Evolutionary conservation across 331 rosid species (phyloP).

Genomic region (Quercus lobata): DNA sequence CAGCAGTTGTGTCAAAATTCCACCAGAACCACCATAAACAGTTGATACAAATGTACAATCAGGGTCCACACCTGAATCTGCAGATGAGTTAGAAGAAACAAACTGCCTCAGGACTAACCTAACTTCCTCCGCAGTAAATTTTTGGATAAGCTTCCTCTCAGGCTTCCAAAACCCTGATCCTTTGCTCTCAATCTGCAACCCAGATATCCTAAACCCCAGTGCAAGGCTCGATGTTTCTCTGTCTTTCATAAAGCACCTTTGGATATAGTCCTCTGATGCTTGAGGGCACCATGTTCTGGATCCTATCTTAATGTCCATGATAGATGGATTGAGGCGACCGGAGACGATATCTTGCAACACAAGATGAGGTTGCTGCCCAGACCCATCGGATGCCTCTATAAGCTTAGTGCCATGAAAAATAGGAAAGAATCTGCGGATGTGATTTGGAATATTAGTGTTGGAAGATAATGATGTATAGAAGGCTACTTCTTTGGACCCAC

Average conservation of each 20-base stretch:
- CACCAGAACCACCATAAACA: conserved; percentile 49
- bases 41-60: conserved; percentile 42
- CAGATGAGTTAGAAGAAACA: conserved; percentile 49
- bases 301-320: conserved; percentile 74
- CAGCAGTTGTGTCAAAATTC: conserved; percentile 54
- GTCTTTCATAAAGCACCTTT: conserved; percentile 50
- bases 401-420: conserved; percentile 46
- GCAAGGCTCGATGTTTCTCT: conserved; percentile 33
- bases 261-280: conserved; percentile 59
- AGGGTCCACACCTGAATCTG: conserved; percentile 27
- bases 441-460: conserved; percentile 31
- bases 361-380: conserved; percentile 69
- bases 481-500: conserved; percentile 52
- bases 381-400: conserved; percentile 68
- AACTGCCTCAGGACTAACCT: conserved; percentile 44
- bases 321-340: conserved; percentile 30
- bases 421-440: conserved; percentile 50
- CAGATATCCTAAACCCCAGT: conserved; percentile 76
- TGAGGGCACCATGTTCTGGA: conserved; percentile 75
- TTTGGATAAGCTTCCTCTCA: conserved; percentile 19
- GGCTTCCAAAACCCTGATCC: conserved; percentile 61
- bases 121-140: conserved; percentile 23
- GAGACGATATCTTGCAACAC: conserved; percentile 48
- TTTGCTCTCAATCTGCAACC: conserved; percentile 42
- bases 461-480: conserved; percentile 47